Conservation (phyloP, 768 basidiomycete species). For the Boletus edulis region DNA sequence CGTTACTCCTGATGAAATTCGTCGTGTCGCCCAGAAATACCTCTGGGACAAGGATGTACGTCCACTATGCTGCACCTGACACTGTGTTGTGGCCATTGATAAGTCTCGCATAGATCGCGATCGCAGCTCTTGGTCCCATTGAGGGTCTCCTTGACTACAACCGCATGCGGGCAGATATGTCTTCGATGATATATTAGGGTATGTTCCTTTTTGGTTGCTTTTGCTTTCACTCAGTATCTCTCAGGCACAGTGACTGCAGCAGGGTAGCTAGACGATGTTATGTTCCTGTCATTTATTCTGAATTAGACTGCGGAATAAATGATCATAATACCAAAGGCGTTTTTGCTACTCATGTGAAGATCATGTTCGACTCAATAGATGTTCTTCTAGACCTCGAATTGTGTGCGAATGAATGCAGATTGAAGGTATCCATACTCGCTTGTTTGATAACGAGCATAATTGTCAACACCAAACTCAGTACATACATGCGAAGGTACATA, state of each 20-base stretch:
- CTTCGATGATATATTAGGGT: constrained; percentile 67
- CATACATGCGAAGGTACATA: constrained; percentile 17
- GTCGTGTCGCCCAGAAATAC: constrained; percentile 93
- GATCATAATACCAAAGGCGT: constrained; percentile 8
- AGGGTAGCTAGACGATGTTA: constrained; percentile 21
- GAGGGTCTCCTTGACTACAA: constrained; percentile 96
- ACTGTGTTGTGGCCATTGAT: constrained; percentile 2
- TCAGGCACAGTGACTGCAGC: neutral
- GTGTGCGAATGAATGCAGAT: neutral
- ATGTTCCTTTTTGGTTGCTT: neutral
- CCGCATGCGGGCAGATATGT: constrained; percentile 82
- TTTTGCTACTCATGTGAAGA: no score
- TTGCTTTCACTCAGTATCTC: neutral
- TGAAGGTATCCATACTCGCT: neutral
- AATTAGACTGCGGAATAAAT: constrained; percentile 22
- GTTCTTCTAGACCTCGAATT: no score
- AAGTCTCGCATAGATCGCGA: constrained; percentile 54
- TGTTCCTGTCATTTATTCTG: constrained; percentile 17
- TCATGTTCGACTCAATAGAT: neutral
- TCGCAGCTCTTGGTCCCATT: constrained; percentile 86
- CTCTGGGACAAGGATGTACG: constrained; percentile 92
- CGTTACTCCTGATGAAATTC: constrained; percentile 85
- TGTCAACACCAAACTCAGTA: constrained; percentile 5
- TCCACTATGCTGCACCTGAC: constrained; percentile 25
- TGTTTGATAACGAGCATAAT: neutral